These are phyloP conservation scores for Colletotrichum australisinense DNA, from an alignment of 2,329 filamentous ascomycete species.

Conservation along the genomic window DNA sequence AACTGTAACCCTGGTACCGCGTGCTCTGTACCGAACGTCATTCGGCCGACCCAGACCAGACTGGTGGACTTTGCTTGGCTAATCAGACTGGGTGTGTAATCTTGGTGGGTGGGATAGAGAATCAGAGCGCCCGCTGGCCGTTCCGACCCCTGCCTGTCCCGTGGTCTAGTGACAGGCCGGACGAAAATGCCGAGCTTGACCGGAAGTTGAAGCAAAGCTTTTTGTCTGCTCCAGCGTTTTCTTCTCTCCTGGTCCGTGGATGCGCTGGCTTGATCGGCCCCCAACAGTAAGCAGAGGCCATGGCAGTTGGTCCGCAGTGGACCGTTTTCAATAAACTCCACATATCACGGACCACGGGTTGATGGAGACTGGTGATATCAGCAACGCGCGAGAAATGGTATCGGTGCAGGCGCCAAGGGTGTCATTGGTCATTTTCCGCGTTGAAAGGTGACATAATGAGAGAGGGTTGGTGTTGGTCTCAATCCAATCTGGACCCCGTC, in stretches of 20 bases:
- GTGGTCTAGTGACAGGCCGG: constrained; percentile 25
- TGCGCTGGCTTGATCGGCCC: neutral
- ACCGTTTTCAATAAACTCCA: constrained; percentile 25
- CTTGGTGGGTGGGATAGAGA: constrained; percentile 11
- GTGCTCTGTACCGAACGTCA: constrained; percentile 18
- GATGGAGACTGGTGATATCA: constrained; percentile 15
- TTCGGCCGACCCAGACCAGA: constrained; percentile 20
- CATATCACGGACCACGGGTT: constrained; percentile 13
- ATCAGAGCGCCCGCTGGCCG: constrained; percentile 19
- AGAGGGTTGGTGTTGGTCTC: constrained; percentile 16
- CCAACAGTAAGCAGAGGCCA: constrained; percentile 1
- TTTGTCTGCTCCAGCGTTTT: neutral
- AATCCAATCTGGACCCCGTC: neutral
- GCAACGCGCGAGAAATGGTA: neutral
- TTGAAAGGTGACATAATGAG: constrained; percentile 5
- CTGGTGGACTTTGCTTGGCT: constrained; percentile 14
- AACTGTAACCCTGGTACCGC: constrained; percentile 13
- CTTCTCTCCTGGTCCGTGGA: neutral
- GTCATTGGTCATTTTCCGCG: constrained; percentile 31
- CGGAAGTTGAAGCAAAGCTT: constrained; percentile 7
- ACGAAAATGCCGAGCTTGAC: constrained; percentile 20
- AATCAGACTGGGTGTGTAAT: constrained; percentile 2
- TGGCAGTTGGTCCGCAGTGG: constrained; percentile 1
- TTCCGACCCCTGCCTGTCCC: neutral
- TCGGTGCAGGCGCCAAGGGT: neutral